Base-by-base conservation (phyloP, 306 rosid species). In the Alnus glutinosa region DNA sequence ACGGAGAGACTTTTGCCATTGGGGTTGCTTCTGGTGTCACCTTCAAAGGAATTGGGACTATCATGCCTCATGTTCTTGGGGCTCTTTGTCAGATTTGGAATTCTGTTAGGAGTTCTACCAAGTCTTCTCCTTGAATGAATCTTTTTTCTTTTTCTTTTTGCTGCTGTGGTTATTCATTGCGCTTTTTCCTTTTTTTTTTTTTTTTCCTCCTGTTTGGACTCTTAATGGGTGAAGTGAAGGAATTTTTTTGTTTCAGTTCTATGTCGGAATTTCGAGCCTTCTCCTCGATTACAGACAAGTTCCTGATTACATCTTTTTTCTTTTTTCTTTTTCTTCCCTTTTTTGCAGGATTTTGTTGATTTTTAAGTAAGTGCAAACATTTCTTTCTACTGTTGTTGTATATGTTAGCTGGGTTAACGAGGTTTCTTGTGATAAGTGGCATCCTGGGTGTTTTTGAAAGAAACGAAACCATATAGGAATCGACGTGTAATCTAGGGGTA, bases 11-110 rank as follows among this genome's bases (percentile, higher is more conserved):
- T 39, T 90, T 92, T 34, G 93, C 89, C 4, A 78, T 95, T 70
- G 98, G 98, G 0, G 32, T 93, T 77, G 96, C 91, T 49, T 95
- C 98, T 9, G 96, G 96, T 0, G 80, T 89, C 39, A 72, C 92
- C 1, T 71, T 95, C 36, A 82, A 73, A n/a, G 98, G 95, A 2
- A 54, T 94, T 70, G 85, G 82, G 1, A 79, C 75, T 71, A 47
- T 87, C 0, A 11, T 87, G 49, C 98, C 98, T 32, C 98, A 89
- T 54, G 69, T 92, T 9, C 3, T 89, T n/a, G 82, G 82, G 30
- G 87, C 89, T 42, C 39, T 92, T 73, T 76, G 84, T 46, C 84
- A 91, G 48, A 89, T 92, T 42, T 92, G 98, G 97, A 87, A 55
- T 59, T 91, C 97, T 61, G 90, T 87, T 52, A 54, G 76, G 19